Percentiles rank a stretch among this genome's conserved stretches.
Conservation (phyloP, 2,329 filamentous ascomycete species). For the Fusarium armeniacum region DNA sequence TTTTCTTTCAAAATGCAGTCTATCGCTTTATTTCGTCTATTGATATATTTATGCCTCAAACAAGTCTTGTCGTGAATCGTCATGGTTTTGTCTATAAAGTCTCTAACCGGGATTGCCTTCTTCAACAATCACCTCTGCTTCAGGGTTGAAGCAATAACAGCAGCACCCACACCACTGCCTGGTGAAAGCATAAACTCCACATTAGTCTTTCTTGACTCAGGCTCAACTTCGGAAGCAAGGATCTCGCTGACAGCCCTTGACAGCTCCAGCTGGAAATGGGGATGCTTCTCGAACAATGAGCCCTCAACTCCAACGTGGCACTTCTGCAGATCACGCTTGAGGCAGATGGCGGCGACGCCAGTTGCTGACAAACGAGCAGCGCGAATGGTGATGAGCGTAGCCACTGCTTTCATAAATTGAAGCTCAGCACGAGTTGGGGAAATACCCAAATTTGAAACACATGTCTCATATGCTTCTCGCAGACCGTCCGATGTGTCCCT, state of each 20-base stretch:
- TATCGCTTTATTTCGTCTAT: background rate
- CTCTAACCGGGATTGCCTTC: too few relatives aligned
- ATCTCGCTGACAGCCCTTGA: conserved; percentile 95
- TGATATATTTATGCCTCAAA: background rate
- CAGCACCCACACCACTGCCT: conserved; percentile 17
- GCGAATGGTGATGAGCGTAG: conserved; percentile 95
- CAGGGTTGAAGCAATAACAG: conserved; percentile 18
- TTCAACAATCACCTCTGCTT: background rate
- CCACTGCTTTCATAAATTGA: conserved; percentile 87
- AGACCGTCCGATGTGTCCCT: conserved; percentile 96
- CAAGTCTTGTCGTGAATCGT: background rate
- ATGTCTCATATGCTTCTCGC: conserved; percentile 85
- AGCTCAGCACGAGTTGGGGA: conserved; percentile 80
- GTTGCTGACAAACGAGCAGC: conserved; percentile 93
- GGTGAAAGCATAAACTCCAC: conserved; percentile 13
- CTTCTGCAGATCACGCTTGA: conserved; percentile 88
- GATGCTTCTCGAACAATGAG: conserved; percentile 98
- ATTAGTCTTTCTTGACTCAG: rapidly evolving
- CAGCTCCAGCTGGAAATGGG: conserved; percentile 93
- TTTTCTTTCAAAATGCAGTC: rapidly evolving
- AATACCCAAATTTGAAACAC: conserved; percentile 81
- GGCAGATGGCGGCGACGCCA: conserved; percentile 94
- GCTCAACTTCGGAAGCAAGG: rapidly evolving
- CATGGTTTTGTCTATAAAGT: background rate
- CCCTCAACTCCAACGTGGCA: conserved; percentile 98